Conservation (phyloP, 192 early-diverging fungal genomes). For the Mortierella alpina region DNA sequence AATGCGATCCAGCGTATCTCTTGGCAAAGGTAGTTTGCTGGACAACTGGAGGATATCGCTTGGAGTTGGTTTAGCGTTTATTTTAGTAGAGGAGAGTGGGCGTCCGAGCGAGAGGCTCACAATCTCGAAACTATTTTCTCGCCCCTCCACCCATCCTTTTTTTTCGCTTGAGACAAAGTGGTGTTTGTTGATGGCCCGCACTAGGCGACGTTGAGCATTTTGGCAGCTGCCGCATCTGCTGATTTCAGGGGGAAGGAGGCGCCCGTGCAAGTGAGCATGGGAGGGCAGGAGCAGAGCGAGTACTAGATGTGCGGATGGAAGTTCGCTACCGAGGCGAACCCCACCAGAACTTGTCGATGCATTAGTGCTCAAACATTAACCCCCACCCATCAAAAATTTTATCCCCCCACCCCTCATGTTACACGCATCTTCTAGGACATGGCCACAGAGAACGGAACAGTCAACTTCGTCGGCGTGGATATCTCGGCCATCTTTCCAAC, state of each 20-base stretch:
- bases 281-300: neutral
- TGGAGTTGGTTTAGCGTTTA: neutral
- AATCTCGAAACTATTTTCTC: neutral
- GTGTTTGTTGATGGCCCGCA: too few species aligned
- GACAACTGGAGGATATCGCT: too few species aligned
- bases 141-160: neutral
- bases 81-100: constrained; percentile 19
- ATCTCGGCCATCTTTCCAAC: constrained; percentile 51
- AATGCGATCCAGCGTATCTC: too few species aligned
- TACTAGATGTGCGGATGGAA: too few species aligned
- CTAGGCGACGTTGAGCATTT: neutral
- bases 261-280: neutral
- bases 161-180: neutral
- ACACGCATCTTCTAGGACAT: constrained; percentile 19
- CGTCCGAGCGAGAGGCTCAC: constrained; percentile 21
- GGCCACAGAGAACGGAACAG: constrained; percentile 34
- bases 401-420: neutral
- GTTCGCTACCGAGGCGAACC: too few species aligned
- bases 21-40: too few species aligned
- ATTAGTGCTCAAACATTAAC: too few species aligned
- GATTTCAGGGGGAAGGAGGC: too few species aligned
- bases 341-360: neutral
- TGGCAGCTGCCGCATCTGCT: neutral
- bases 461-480: constrained; percentile 49
- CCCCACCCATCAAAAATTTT: too few species aligned